phyloP scores from a whole-genome alignment of 2,329 filamentous ascomycete genomes.

The Aspergillus uvarum region DNA sequence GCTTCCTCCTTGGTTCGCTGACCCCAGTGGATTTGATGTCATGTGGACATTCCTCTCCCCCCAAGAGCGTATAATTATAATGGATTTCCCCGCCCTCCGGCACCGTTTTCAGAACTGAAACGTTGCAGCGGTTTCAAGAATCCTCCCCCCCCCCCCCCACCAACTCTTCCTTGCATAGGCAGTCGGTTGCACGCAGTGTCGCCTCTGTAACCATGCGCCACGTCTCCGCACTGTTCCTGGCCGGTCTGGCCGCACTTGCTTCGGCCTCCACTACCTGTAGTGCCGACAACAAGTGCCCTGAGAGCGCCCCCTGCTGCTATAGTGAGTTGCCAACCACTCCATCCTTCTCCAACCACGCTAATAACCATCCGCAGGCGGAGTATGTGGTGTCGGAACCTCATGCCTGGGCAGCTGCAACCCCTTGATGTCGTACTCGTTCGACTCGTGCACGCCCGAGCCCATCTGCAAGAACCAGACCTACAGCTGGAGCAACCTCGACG shows the following conservation, averaged over 20 bases:
- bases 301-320: conserved; percentile 2
- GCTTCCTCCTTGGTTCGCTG: neutral
- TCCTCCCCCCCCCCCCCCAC: neutral
- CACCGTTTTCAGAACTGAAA: neutral
- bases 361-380: neutral
- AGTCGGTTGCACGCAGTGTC: neutral
- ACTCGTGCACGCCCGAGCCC: conserved; percentile 1
- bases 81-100: neutral
- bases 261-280: conserved; percentile 1
- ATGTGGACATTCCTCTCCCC: neutral
- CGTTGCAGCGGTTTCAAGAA: conserved; percentile 1
- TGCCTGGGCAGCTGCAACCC: conserved; percentile 8
- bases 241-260: conserved; percentile 1
- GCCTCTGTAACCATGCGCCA: conserved; percentile 3
- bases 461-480: conserved; percentile 9
- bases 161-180: neutral
- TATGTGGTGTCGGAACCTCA: conserved; percentile 4
- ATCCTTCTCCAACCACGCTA: neutral
- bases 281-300: conserved; percentile 4
- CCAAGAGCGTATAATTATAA: conserved; percentile 2
- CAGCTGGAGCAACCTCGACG: neutral
- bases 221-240: neutral
- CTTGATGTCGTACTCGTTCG: conserved; percentile 1
- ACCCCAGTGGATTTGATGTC: neutral
- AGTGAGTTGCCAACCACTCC: neutral